phyloP scores from a whole-genome alignment of 1,284 basidiomycete genomes.

The Sutorius eximius region DNA sequence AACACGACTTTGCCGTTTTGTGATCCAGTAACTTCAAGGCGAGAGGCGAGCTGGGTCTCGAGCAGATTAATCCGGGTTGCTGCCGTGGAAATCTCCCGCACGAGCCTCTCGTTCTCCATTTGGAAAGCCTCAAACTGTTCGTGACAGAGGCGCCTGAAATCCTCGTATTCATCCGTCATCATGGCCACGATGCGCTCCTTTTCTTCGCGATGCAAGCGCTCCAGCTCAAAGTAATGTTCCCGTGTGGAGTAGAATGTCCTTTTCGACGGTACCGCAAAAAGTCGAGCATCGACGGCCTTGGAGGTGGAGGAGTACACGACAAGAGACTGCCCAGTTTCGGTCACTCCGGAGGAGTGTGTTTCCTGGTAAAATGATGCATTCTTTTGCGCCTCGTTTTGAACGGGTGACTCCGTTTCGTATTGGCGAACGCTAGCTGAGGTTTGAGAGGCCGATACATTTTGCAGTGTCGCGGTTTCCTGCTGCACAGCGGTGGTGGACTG shows the following conservation, averaged over 20 bases:
- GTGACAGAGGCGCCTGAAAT: background rate
- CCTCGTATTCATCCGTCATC: slow-evolving; percentile 2
- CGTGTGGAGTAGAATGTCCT: background rate
- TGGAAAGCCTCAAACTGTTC: background rate
- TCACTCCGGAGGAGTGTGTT: background rate
- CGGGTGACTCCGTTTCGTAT: background rate
- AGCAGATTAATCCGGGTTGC: slow-evolving; percentile 2
- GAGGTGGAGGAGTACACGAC: background rate
- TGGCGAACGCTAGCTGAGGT: background rate
- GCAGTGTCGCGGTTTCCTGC: background rate
- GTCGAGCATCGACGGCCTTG: background rate
- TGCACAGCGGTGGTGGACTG: background rate
- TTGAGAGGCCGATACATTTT: background rate
- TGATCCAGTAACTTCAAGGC: background rate
- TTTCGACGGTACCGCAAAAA: background rate
- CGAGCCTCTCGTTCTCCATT: slow-evolving; percentile 6
- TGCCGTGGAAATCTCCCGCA: background rate
- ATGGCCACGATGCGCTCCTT: slow-evolving; percentile 1
- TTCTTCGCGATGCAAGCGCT: slow-evolving; percentile 8
- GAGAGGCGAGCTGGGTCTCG: slow-evolving; percentile 2
- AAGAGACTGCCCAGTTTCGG: background rate
- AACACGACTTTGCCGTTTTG: background rate
- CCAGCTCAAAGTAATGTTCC: slow-evolving; percentile 1
- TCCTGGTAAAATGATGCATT: background rate
- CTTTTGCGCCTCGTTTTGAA: background rate